Conservation (phyloP, 2,329 filamentous ascomycete species). For the Bipolaris bicolor region DNA sequence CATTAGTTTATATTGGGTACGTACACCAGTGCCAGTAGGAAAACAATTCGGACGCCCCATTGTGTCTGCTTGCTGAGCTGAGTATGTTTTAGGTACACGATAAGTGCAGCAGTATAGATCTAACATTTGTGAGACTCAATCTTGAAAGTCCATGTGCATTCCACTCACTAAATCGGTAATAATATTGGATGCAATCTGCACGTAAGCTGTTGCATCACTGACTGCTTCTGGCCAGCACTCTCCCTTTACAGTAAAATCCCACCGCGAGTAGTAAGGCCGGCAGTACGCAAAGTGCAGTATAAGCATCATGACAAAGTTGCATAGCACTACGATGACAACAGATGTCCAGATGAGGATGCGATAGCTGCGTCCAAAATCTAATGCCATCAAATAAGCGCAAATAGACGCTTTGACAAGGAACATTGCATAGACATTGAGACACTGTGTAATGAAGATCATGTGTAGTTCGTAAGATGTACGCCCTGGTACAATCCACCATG, state of each 20-base stretch:
- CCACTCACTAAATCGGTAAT: constrained; percentile 16
- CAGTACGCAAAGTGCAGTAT: constrained; percentile 10
- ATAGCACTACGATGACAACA: constrained; percentile 2
- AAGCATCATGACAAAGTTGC: constrained; percentile 13
- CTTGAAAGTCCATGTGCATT: not conserved
- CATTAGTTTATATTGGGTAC: not conserved
- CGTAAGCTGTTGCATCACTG: constrained; percentile 8
- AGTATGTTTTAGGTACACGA: constrained; percentile 14
- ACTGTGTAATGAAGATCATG: not conserved
- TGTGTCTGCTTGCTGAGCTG: constrained; percentile 18
- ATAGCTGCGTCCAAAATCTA: constrained; percentile 20
- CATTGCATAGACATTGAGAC: constrained; percentile 23
- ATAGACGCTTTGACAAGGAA: constrained; percentile 15
- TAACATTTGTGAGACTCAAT: not conserved
- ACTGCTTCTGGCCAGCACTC: constrained; percentile 16
- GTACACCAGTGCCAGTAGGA: constrained; percentile 19
- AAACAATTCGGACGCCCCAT: constrained; percentile 18
- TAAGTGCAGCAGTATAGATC: constrained; percentile 19
- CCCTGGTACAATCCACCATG: constrained; percentile 13
- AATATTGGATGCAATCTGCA: constrained; percentile 19
- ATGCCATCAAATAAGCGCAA: constrained; percentile 21
- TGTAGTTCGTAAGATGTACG: constrained; percentile 4
- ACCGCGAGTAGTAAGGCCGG: constrained; percentile 10
- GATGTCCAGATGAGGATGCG: constrained; percentile 19
- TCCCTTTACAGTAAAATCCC: constrained; percentile 8